Evolutionary conservation across 441 rosid species (phyloP).

Genomic region (Eruca vesicaria): DNA sequence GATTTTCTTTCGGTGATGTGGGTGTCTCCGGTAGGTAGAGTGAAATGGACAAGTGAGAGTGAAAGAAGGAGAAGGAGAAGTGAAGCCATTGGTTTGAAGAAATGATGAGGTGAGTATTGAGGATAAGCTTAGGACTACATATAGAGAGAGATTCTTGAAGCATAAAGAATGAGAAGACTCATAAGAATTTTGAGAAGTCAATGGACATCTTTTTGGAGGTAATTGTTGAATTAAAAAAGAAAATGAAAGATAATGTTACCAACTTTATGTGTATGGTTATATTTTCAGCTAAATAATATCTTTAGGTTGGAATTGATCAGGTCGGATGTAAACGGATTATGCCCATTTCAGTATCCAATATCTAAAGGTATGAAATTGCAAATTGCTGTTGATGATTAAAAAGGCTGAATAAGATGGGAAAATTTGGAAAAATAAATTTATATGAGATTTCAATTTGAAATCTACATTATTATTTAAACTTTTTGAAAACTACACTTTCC

Average conservation of each 20-base stretch:
- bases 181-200: constrained; percentile 17
- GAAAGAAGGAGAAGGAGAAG: constrained; percentile 21
- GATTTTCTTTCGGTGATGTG: constrained; percentile 22
- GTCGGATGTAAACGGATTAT: not conserved
- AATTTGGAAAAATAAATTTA: no score
- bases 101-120: constrained; percentile 14
- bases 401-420: no score
- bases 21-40: constrained; percentile 15
- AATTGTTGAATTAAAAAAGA: not conserved
- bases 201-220: constrained; percentile 10
- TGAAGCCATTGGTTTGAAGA: constrained; percentile 28
- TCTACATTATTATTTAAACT: no score
- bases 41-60: constrained; percentile 18
- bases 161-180: constrained; percentile 14
- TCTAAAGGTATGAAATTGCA: not conserved
- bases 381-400: not conserved
- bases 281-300: not conserved
- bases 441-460: no score
- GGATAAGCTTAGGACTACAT: constrained; percentile 11
- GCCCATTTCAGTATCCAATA: constrained; percentile 6
- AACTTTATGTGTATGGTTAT: not conserved
- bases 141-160: not conserved
- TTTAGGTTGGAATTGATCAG: not conserved
- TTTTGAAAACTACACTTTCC: no score
- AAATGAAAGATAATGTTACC: not conserved